phyloP scores from a whole-genome alignment of 345 rosid species.

The Sisymbrium irio region DNA sequence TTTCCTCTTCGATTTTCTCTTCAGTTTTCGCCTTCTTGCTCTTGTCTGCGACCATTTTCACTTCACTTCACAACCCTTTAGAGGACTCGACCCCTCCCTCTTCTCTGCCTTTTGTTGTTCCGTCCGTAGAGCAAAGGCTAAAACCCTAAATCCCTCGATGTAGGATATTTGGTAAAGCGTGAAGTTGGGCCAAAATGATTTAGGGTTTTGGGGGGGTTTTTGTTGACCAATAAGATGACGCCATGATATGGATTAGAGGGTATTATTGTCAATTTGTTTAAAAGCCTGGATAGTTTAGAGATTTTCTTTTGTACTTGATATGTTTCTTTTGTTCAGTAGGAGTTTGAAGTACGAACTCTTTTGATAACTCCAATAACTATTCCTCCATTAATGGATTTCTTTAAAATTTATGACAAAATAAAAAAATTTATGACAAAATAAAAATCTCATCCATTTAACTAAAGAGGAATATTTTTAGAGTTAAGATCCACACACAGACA shows the following conservation, averaged over 20 bases:
- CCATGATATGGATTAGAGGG: not conserved
- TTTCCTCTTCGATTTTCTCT: slow-evolving; percentile 64
- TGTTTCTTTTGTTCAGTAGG: not conserved
- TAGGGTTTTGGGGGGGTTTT: not conserved
- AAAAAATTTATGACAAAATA: no score
- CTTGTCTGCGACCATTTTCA: slow-evolving; percentile 66
- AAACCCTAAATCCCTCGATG: slow-evolving; percentile 10
- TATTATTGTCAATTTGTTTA: not conserved
- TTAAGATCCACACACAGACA: no score
- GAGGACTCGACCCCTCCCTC: not conserved
- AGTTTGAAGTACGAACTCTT: no score
- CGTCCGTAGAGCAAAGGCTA: not conserved
- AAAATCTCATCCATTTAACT: no score
- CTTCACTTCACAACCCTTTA: not conserved
- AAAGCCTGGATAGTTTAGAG: not conserved
- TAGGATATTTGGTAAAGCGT: not conserved
- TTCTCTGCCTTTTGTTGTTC: not conserved
- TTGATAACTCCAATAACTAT: no score
- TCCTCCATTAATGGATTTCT: no score
- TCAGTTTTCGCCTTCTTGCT: slow-evolving; percentile 72
- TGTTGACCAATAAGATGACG: not conserved
- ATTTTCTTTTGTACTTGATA: not conserved
- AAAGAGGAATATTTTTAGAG: no score
- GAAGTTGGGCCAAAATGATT: not conserved
- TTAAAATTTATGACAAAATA: no score